Evolutionary conservation across 2,329 filamentous ascomycete genomes (phyloP).

Genomic region (Sarocladiaceae sp.): DNA sequence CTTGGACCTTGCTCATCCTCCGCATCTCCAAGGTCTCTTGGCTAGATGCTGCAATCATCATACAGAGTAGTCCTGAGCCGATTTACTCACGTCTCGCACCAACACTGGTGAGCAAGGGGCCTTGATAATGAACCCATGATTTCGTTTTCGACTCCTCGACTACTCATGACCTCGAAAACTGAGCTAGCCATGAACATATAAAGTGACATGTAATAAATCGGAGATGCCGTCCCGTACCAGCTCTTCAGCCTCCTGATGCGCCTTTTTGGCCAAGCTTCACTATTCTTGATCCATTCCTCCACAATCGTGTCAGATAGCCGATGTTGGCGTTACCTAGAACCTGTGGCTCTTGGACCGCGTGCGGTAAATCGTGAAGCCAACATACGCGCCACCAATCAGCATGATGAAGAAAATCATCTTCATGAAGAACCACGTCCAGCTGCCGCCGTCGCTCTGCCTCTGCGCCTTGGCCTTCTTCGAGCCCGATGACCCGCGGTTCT

Average conservation of each 20-base stretch:
- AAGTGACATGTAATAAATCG: not conserved
- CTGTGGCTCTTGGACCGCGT: constrained; percentile 55
- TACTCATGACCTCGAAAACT: not conserved
- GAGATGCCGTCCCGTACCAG: not conserved
- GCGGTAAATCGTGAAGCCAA: constrained; percentile 80
- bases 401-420: constrained; percentile 75
- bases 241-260: too few species aligned
- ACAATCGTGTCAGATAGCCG: not conserved
- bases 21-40: too few species aligned
- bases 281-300: not conserved
- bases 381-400: constrained; percentile 67
- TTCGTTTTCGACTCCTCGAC: not conserved
- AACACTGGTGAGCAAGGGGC: too few species aligned
- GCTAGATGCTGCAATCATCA: too few species aligned
- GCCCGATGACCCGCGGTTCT: constrained; percentile 28
- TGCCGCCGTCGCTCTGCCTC: constrained; percentile 34
- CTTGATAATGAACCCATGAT: not conserved
- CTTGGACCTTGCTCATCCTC: too few species aligned
- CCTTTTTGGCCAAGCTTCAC: too few species aligned
- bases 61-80: too few species aligned
- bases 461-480: constrained; percentile 24
- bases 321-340: constrained; percentile 35
- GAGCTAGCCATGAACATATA: not conserved
- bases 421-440: constrained; percentile 61
- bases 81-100: too few species aligned